Evolutionary conservation across 139 green algal species (phyloP).

Genomic region (Chlamydomonas schloesseri): DNA sequence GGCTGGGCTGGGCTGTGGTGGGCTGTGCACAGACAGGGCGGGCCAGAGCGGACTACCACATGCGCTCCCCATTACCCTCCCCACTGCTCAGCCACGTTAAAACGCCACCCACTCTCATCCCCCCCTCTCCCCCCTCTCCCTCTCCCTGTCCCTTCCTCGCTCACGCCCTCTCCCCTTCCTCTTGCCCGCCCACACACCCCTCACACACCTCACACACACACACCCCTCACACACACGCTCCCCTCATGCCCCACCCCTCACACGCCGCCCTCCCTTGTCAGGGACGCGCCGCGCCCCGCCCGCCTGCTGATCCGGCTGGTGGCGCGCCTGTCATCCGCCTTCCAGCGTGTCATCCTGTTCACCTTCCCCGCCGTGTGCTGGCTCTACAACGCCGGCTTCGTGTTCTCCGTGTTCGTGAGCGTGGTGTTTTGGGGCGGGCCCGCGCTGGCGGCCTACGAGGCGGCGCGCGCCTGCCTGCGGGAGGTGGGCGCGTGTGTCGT

Average conservation of each 20-base stretch:
- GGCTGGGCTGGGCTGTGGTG: too few relatives aligned
- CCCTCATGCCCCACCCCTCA: not conserved
- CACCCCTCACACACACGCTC: too few relatives aligned
- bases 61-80: too few relatives aligned
- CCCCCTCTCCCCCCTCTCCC: too few relatives aligned
- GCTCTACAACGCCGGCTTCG: constrained; percentile 83
- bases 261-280: not conserved
- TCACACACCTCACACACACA: too few relatives aligned
- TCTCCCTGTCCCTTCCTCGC: too few relatives aligned
- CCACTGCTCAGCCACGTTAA: too few relatives aligned
- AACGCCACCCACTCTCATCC: too few relatives aligned
- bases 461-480: constrained; percentile 35
- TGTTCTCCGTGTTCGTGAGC: constrained; percentile 72
- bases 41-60: too few relatives aligned
- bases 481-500: constrained; percentile 3
- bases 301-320: constrained; percentile 62
- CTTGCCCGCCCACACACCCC: too few relatives aligned
- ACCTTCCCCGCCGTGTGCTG: constrained; percentile 90
- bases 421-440: constrained; percentile 85
- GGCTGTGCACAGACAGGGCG: too few relatives aligned
- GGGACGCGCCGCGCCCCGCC: constrained; percentile 28
- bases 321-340: constrained; percentile 58
- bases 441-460: constrained; percentile 55
- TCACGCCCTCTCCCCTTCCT: too few relatives aligned
- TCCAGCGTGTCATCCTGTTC: constrained; percentile 82